These are phyloP conservation scores for Cyathus striatus DNA, from an alignment of 768 basidiomycete species.

Conservation along the genomic window DNA sequence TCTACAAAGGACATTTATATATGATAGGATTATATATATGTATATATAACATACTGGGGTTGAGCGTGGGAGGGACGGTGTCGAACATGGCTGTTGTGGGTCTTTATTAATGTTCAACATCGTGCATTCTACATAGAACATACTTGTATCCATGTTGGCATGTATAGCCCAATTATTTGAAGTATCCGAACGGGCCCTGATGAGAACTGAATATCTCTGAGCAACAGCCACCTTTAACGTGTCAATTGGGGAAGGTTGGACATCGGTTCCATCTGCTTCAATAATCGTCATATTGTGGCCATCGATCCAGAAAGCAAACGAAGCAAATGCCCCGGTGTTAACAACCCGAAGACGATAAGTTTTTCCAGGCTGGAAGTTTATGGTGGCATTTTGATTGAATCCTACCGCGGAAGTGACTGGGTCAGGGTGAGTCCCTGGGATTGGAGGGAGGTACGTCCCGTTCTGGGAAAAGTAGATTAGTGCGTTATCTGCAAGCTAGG, in stretches of 20 bases:
- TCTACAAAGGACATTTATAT: not conserved
- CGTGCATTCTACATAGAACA: not conserved
- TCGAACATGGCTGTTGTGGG: not conserved
- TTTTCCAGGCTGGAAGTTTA: slow-evolving; percentile 82
- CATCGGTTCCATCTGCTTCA: not conserved
- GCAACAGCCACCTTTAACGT: not conserved
- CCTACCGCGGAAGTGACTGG: slow-evolving; percentile 58
- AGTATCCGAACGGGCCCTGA: not conserved
- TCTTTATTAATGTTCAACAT: not conserved
- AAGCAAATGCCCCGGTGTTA: slow-evolving; percentile 69
- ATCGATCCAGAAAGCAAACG: slow-evolving; percentile 86
- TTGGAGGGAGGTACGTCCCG: not conserved
- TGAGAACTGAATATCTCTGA: slow-evolving; percentile 1
- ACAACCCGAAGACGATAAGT: slow-evolving; percentile 87
- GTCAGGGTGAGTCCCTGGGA: slow-evolving; percentile 16
- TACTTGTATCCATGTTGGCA: not conserved
- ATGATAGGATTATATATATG: not conserved
- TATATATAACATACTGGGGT: not conserved
- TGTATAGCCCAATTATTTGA: not conserved
- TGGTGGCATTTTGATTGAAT: slow-evolving; percentile 82
- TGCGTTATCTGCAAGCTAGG: not conserved
- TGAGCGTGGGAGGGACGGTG: not conserved
- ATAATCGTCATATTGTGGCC: slow-evolving; percentile 67
- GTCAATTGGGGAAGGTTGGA: not conserved
- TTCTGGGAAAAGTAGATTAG: not conserved